Base-by-base conservation (phyloP, 2,329 filamentous ascomycete genomes). In the Albophoma yamanashiensis region DNA sequence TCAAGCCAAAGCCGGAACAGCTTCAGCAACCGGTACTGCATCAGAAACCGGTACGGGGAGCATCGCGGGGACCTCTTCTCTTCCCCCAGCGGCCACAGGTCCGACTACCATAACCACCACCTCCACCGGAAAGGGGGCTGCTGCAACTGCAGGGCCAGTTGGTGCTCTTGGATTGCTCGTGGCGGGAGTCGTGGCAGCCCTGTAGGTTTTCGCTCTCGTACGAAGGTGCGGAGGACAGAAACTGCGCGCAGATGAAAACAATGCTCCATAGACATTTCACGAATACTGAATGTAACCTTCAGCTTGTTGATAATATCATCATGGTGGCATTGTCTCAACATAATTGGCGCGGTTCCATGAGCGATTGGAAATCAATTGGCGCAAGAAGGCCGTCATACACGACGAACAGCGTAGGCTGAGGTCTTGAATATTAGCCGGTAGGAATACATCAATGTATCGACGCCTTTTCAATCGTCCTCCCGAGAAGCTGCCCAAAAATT, bases 171-270 rank as follows among this genome's bases (percentile, higher is more conserved):
- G 36, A 2, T 15, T 62, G 22, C 45, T 61, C 11, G 36, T 61
- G 17, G 59, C 57, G 31, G 59, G 61, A 36, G 40, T 55, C 27
- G 47, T 59, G 36, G 59, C 59, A 20, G 58, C 58, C 39, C 27
- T 62, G 9, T 62, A 60, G 36, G 6, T 20, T 17, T 14, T 8
- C 15, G 3, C 31, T 34, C 5, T 31, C 25, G 7, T 14, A 6
- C 8, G 7, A 52, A 8, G n/a, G n/a, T 11, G 3, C 22, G 43
- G 43, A 47, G 43, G 2, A 15, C 11, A 2, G n/a, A 38, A n/a
- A 7, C 34, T 14, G 53, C 11, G 53, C 15, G 8, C 17, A 12
- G 8, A 55, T 53, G 20, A 20, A 3, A 38, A 38, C 12, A 14
- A 11, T 38, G 36, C 9, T 38, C 36, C 14, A 38, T 9, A 11